These are phyloP conservation scores for Apiotrichum gamsii DNA, from an alignment of 1,284 basidiomycete genomes.

Conservation along the genomic window DNA sequence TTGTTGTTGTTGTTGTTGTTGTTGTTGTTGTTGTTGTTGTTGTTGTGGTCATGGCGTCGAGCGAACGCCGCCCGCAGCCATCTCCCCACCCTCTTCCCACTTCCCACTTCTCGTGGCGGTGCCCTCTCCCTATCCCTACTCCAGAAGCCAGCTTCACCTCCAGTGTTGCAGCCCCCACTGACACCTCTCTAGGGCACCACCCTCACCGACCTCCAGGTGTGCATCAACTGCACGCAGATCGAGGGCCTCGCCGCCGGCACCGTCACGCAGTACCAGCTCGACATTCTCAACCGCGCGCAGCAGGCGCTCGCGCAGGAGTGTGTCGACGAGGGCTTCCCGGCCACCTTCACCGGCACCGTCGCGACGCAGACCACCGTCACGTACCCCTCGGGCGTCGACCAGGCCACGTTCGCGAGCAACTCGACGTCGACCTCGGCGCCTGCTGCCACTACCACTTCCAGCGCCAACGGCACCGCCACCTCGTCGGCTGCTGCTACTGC, in stretches of 20 bases:
- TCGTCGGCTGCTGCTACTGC: not conserved
- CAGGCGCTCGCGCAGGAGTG: slow-evolving; percentile 13
- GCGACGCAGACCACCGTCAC: slow-evolving; percentile 2
- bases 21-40: no score
- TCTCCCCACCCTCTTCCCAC: no score
- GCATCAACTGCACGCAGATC: slow-evolving; percentile 8
- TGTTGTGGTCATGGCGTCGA: no score
- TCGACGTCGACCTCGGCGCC: not conserved
- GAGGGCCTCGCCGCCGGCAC: not conserved
- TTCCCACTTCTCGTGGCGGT: no score
- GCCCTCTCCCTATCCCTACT: no score
- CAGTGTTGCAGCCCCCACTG: not conserved
- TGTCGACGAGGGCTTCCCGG: slow-evolving; percentile 2
- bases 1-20: no score
- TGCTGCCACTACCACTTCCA: not conserved
- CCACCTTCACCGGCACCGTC: slow-evolving; percentile 4
- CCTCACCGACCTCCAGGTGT: slow-evolving; percentile 7
- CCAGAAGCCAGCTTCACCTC: no score
- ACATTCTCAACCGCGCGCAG: slow-evolving; percentile 14
- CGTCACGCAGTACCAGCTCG: slow-evolving; percentile 4
- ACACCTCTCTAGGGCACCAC: slow-evolving; percentile 2
- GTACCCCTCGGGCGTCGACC: slow-evolving; percentile 7
- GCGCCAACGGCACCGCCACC: not conserved
- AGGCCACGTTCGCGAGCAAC: slow-evolving; percentile 3
- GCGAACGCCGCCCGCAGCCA: no score